A percentile compares a stretch with the other conserved stretches of the same genome.
Evolutionary conservation across 164 flowering plant genomes (phyloP).

Genomic region (Taxillus chinensis): DNA sequence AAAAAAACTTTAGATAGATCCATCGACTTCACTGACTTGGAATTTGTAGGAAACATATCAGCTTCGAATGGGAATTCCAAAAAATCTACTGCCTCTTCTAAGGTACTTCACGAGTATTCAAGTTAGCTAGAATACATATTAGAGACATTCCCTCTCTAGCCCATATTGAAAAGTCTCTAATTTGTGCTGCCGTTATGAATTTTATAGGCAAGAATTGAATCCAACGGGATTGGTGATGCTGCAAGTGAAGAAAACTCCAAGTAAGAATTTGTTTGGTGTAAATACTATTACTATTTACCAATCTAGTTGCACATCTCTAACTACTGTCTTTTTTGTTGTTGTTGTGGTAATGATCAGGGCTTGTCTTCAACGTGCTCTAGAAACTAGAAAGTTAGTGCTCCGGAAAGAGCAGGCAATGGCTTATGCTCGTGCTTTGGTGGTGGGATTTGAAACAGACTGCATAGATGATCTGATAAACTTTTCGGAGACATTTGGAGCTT

Average conservation of each 20-base stretch:
- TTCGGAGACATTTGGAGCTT: constrained; percentile 82
- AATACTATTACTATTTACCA: too few species aligned
- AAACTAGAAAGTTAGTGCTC: constrained; percentile 64
- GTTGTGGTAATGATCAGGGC: constrained; percentile 30
- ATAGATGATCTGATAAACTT: constrained; percentile 63
- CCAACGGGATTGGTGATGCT: constrained; percentile 22
- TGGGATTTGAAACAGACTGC: constrained; percentile 59
- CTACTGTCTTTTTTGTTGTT: too few species aligned
- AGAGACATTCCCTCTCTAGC: constrained; percentile 2
- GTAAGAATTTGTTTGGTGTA: constrained; percentile 24
- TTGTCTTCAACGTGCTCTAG: constrained; percentile 68
- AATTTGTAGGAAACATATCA: constrained; percentile 18
- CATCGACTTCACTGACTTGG: background rate
- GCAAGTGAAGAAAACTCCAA: constrained; percentile 66
- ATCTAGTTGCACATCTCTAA: too few species aligned
- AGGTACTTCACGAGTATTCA: constrained; percentile 22
- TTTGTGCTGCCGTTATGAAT: constrained; percentile 9
- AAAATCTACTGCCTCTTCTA: constrained; percentile 22
- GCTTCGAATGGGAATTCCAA: constrained; percentile 24
- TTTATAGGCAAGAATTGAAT: constrained; percentile 31
- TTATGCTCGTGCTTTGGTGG: constrained; percentile 79
- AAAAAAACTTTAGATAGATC: background rate
- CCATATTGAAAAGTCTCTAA: constrained; percentile 3
- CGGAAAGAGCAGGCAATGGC: constrained; percentile 92
- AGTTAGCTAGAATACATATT: background rate